A percentile compares a stretch with the other conserved stretches of the same genome.
phyloP scores from a whole-genome alignment of 2,329 filamentous ascomycete species.

The Sporothrix schenckii region DNA sequence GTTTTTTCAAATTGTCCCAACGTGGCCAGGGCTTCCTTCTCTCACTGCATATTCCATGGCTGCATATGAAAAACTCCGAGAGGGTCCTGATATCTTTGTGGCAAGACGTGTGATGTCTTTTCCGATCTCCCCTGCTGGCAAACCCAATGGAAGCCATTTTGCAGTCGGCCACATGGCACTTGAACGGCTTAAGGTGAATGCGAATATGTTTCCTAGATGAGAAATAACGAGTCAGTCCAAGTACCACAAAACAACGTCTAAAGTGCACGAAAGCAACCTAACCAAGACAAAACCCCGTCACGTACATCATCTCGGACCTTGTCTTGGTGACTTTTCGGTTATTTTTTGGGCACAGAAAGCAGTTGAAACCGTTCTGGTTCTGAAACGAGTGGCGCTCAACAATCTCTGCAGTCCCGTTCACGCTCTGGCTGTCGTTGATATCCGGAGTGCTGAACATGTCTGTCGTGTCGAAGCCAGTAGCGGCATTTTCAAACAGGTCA shows the following conservation, averaged over 20 bases:
- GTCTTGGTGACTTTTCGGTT: not conserved
- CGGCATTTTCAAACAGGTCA: not conserved
- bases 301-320: slow-evolving; percentile 14
- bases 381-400: not conserved
- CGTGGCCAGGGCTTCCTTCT: slow-evolving; percentile 6
- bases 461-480: not conserved
- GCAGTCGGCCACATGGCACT: not conserved
- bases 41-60: not conserved
- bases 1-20: slow-evolving; percentile 17
- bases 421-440: slow-evolving; percentile 15
- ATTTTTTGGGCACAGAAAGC: not conserved
- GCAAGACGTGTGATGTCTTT: slow-evolving; percentile 12
- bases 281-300: not conserved
- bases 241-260: not conserved
- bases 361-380: not conserved
- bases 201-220: not conserved
- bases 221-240: not conserved
- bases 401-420: not conserved
- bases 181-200: not conserved
- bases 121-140: not conserved
- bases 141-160: not conserved
- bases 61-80: slow-evolving; percentile 1
- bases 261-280: too few relatives aligned
- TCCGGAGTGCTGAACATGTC: slow-evolving; percentile 9
- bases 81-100: slow-evolving; percentile 16